Percentiles rank a stretch among this genome's conserved stretches.
phyloP scores from a whole-genome alignment of 306 rosid species.

The cucumber (Cucumis sativus) region Cucumber_9930_V3 NC_026657.2:37322001-37322500 shows the following conservation, averaged over 20 bases:
- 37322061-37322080: not conserved
- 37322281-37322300: not conserved
- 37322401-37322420: slow-evolving; percentile 59
- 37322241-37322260: not conserved
- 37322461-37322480: slow-evolving; percentile 27
- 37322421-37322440: slow-evolving; percentile 41
- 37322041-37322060: not conserved
- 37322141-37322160: not conserved
- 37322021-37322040: not conserved
- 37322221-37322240: not conserved
- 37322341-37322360: slow-evolving; percentile 79
- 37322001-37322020: not conserved
- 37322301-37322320: not conserved
- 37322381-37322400: slow-evolving; percentile 81
- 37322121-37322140: not conserved
- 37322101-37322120: not conserved
- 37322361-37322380: slow-evolving; percentile 90
- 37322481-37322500: slow-evolving; percentile 39
- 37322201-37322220: not conserved
- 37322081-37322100: not conserved
- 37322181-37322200: not conserved
- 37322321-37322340: slow-evolving; percentile 41
- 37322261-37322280: not conserved
- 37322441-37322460: slow-evolving; percentile 38
- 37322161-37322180: not conserved